A percentile compares a stretch with the other conserved stretches of the same genome.
Conservation (phyloP, 1,284 basidiomycete genomes). For the Coniferiporia sulphurascens region DNA sequence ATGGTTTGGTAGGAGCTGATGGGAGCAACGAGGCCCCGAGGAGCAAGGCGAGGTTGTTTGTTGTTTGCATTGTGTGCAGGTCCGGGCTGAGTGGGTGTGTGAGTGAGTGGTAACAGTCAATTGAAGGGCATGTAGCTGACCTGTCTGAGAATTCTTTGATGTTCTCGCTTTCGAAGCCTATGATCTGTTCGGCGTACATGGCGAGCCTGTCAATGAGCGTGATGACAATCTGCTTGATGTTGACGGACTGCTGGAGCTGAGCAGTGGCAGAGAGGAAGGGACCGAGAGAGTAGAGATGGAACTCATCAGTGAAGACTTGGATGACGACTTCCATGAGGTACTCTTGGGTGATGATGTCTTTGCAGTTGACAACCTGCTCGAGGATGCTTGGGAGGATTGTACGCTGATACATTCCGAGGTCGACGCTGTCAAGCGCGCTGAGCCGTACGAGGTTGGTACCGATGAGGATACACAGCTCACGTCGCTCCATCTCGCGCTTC, state of each 20-base stretch:
- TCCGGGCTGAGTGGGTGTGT: too few relatives aligned
- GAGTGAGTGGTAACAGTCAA: too few relatives aligned
- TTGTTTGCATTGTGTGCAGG: too few relatives aligned
- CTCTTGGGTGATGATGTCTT: slow-evolving; percentile 95
- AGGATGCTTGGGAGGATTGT: slow-evolving; percentile 85
- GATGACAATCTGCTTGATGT: slow-evolving; percentile 87
- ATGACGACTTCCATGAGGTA: slow-evolving; percentile 99
- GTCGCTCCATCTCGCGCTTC: slow-evolving; percentile 90
- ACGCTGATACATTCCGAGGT: slow-evolving; percentile 82
- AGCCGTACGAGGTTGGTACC: slow-evolving; percentile 93
- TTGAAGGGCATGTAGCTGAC: too few relatives aligned
- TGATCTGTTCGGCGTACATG: slow-evolving; percentile 89
- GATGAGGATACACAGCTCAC: slow-evolving; percentile 89
- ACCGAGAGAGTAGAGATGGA: slow-evolving; percentile 90
- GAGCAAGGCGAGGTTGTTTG: too few relatives aligned
- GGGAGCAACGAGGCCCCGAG: too few relatives aligned
- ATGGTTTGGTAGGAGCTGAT: too few relatives aligned
- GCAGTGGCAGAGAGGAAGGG: slow-evolving; percentile 93
- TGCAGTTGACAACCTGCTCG: slow-evolving; percentile 95
- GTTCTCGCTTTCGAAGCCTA: slow-evolving; percentile 83
- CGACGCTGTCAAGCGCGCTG: slow-evolving; percentile 90
- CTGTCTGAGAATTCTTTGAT: too few relatives aligned
- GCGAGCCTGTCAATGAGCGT: slow-evolving; percentile 94
- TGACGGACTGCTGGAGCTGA: slow-evolving; percentile 91
- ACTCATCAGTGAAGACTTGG: slow-evolving; percentile 95